Evolutionary conservation across 441 rosid genomes (phyloP).

Genomic region (Bruguiera hainesii): DNA sequence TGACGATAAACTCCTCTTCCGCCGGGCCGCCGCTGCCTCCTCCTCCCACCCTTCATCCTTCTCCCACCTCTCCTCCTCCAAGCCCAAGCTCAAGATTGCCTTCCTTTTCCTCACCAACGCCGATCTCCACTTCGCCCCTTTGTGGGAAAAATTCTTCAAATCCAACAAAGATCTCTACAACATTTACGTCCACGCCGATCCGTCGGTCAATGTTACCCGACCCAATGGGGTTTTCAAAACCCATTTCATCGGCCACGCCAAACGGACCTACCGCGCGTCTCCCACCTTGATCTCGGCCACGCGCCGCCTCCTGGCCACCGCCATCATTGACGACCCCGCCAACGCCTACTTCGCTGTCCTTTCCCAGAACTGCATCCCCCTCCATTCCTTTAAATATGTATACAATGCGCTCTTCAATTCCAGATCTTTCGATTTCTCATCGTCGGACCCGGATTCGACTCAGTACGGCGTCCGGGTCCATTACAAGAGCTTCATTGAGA

Average conservation of each 20-base stretch:
- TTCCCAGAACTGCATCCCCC: conserved; percentile 85
- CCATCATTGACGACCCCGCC: conserved; percentile 79
- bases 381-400: conserved; percentile 65
- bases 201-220: conserved; percentile 47
- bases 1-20: conserved; percentile 57
- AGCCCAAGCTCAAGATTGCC: conserved; percentile 61
- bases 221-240: conserved; percentile 48
- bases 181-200: conserved; percentile 88
- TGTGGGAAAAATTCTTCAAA: conserved; percentile 66
- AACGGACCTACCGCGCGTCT: conserved; percentile 75
- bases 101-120: conserved; percentile 84
- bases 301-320: conserved; percentile 81
- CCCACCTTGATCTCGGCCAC: conserved; percentile 89
- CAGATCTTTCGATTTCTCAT: conserved; percentile 38
- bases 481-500: conserved; percentile 30
- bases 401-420: conserved; percentile 38
- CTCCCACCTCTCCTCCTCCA: conserved; percentile 55
- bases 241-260: conserved; percentile 52
- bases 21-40: conserved; percentile 41
- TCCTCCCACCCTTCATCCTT: conserved; percentile 34
- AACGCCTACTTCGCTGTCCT: conserved; percentile 75
- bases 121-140: conserved; percentile 68
- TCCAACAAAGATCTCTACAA: conserved; percentile 45
- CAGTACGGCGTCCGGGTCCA: conserved; percentile 41
- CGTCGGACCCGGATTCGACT: conserved; percentile 36